Evolutionary conservation across 768 basidiomycete genomes (phyloP).

Genomic region (Suillus alpinus): DNA sequence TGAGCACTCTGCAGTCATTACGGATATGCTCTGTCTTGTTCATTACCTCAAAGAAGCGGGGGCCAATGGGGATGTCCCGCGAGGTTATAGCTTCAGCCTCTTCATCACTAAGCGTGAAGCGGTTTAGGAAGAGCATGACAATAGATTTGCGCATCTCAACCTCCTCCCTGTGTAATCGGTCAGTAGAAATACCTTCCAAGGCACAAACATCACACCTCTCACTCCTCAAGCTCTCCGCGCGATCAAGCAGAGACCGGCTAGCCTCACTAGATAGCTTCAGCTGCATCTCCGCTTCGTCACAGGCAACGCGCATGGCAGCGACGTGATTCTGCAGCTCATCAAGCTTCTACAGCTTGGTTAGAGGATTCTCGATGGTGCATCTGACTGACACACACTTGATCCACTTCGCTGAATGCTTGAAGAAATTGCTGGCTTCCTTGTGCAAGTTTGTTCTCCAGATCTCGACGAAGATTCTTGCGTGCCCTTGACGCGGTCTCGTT

Average conservation of each 20-base stretch:
- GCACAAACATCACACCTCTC: constrained; percentile 53
- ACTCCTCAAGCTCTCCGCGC: constrained; percentile 71
- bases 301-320: constrained; percentile 73
- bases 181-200: background rate
- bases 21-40: constrained; percentile 83
- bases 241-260: constrained; percentile 76
- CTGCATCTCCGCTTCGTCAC: constrained; percentile 80
- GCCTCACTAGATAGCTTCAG: constrained; percentile 72
- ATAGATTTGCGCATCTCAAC: constrained; percentile 73
- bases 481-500: constrained; percentile 72
- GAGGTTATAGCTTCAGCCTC: constrained; percentile 77
- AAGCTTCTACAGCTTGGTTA: constrained; percentile 62
- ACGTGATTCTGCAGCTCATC: constrained; percentile 76
- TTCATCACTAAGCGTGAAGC: constrained; percentile 77
- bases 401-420: constrained; percentile 82
- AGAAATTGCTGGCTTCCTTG: constrained; percentile 83
- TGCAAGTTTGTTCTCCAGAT: constrained; percentile 81
- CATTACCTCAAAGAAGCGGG: constrained; percentile 80
- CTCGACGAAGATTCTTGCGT: constrained; percentile 75
- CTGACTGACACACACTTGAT: constrained; percentile 62
- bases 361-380: constrained; percentile 1
- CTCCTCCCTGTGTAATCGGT: constrained; percentile 46
- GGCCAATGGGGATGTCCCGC: constrained; percentile 72
- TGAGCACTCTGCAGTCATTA: constrained; percentile 79
- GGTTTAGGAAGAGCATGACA: constrained; percentile 72